Evolutionary conservation across 495 filamentous ascomycete species (phyloP).

Genomic region (Penicillium verhagenii): DNA sequence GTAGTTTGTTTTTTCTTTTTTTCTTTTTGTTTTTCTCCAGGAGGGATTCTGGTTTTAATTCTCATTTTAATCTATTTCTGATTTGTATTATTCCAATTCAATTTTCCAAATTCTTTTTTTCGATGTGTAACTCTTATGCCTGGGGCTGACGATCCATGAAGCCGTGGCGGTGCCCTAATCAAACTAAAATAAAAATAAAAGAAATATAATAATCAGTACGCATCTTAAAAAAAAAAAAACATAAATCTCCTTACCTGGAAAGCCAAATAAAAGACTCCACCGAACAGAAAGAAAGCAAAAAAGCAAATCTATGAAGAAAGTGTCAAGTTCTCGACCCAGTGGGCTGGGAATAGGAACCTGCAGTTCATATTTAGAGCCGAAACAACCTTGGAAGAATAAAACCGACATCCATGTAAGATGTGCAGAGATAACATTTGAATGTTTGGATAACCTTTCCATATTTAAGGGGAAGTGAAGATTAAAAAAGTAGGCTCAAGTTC

Average conservation of each 20-base stretch:
- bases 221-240: background rate
- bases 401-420: no score
- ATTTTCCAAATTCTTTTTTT: conserved; percentile 7
- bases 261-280: no score
- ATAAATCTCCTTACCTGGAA: background rate
- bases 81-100: conserved; percentile 10
- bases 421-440: no score
- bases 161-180: conserved; percentile 5
- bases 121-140: conserved; percentile 27
- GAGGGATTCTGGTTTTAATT: conserved; percentile 1
- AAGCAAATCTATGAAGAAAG: conserved; percentile 6
- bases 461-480: no score
- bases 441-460: no score
- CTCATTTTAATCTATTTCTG: conserved; percentile 4
- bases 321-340: conserved; percentile 12
- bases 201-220: no score
- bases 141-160: conserved; percentile 19
- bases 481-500: conserved; percentile 1
- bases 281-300: background rate
- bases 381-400: background rate
- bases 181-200: background rate
- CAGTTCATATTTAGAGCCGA: conserved; percentile 12
- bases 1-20: no score
- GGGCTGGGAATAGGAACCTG: conserved; percentile 4
- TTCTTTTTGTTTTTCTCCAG: no score